Conservation (phyloP, 2,329 filamentous ascomycete genomes). For the Fusarium ambrosium region DNA sequence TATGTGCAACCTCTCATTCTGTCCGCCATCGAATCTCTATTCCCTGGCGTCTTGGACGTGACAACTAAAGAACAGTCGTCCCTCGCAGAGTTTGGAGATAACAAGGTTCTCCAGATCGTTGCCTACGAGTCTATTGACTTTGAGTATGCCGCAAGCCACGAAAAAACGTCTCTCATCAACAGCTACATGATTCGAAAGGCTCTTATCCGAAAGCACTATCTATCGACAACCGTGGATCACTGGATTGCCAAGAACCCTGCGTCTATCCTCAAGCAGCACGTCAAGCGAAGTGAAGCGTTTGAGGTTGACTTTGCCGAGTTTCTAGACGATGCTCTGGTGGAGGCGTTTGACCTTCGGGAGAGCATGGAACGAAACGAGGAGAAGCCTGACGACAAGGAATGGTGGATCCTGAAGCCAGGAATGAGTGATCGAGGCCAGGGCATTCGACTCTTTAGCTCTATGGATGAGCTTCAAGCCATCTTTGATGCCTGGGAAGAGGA, state of each 20-base stretch:
- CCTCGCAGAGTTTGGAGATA: conserved; percentile 50
- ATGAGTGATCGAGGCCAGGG: conserved; percentile 98
- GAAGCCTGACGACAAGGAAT: conserved; percentile 68
- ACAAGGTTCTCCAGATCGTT: conserved; percentile 80
- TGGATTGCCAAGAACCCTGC: conserved; percentile 88
- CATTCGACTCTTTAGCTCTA: conserved; percentile 88
- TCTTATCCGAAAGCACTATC: conserved; percentile 94
- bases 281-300: conserved; percentile 86
- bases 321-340: conserved; percentile 90
- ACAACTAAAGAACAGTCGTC: conserved; percentile 61
- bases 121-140: conserved; percentile 93
- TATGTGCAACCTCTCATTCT: conserved; percentile 92
- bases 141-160: conserved; percentile 74
- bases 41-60: conserved; percentile 70
- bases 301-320: conserved; percentile 98
- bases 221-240: conserved; percentile 84
- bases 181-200: conserved; percentile 97
- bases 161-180: conserved; percentile 78
- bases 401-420: conserved; percentile 98
- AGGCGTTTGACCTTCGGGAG: conserved; percentile 88
- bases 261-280: conserved; percentile 76
- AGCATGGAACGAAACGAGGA: conserved; percentile 77
- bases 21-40: conserved; percentile 73
- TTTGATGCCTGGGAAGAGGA: conserved; percentile 92
- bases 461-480: conserved; percentile 85